Evolutionary conservation across 768 basidiomycete species (phyloP), one percentile per base, ranked within the genome.

Genomic region (Rhodosporidiobolus odoratus): DNA sequence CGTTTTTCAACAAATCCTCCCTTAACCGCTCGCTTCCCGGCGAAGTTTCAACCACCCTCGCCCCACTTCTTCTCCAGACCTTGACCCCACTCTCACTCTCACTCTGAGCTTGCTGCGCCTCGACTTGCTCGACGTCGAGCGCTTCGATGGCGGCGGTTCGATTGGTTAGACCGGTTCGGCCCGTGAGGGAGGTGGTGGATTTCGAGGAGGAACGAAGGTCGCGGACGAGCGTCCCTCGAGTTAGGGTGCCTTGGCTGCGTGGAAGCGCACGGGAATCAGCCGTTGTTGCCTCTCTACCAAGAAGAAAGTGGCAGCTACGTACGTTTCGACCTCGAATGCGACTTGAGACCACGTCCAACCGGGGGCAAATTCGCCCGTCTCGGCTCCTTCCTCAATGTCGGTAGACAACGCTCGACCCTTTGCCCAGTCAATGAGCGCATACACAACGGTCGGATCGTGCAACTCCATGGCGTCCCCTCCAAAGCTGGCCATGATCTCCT

Each of bases 371-470:
- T 58, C 62, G n/a, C 60, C 52, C 21, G 27, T 65, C 30, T 38
- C 48, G 3, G 45, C 58, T 27, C 66, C 60, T 27, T 68, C 65
- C n/a, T 13, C 47, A 5, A 19, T 58, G 37, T 65, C 34, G 10
- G 48, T n/a, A n/a, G n/a, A n/a, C n/a, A n/a, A n/a, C n/a, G n/a
- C 54, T 25, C 47, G 58, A 3, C 41, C 23, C 60, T 58, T 35
- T 45, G 34, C 47, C 62, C 69, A 72, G 53, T 84, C 83, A 23
- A 91, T 85, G 3, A 91, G 89, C 78, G 88, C 92, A 90, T 91
- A 95, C 23, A 95, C 84, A 4, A 91, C 89, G 17, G 87, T 87
- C 54, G 92, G 89, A 75, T 97, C 93, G 76, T 97, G 93, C 65
- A 94, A 83, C 80, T 93, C 90, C 85, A 96, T 85, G 8, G 85